These are phyloP conservation scores for Linnemannia hyalina DNA, from an alignment of 192 early-diverging fungal species.

Conservation along the genomic window DNA sequence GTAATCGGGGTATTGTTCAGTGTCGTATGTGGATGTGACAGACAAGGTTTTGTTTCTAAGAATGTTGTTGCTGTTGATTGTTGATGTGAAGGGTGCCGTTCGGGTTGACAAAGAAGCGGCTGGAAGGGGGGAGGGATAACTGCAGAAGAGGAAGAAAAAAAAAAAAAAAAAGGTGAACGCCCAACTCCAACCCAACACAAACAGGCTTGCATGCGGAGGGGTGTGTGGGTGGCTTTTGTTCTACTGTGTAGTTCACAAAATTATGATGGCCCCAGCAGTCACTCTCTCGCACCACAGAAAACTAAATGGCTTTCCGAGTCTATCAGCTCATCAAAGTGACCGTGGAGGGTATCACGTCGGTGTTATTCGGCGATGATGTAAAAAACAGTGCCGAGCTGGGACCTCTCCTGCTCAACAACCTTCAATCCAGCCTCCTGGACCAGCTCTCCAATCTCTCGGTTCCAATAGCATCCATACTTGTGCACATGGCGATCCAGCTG, in stretches of 20 bases:
- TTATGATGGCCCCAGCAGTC: background rate
- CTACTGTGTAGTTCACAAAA: background rate
- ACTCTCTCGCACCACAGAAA: background rate
- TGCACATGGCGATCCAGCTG: conserved; percentile 51
- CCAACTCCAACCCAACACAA: background rate
- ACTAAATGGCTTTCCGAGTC: no score
- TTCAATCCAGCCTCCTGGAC: conserved; percentile 42
- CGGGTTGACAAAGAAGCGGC: background rate
- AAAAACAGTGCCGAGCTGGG: conserved; percentile 48
- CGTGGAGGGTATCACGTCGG: background rate
- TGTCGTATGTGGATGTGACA: background rate
- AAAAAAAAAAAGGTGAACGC: background rate
- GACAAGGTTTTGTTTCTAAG: background rate
- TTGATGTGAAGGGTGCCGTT: background rate
- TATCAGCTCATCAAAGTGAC: no score
- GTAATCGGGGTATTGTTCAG: background rate
- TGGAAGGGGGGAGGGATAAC: background rate
- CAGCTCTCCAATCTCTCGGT: conserved; percentile 46
- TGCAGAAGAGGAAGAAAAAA: background rate
- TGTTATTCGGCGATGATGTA: conserved; percentile 37
- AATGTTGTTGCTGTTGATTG: background rate
- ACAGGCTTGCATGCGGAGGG: background rate
- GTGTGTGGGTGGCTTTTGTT: background rate
- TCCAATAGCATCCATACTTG: conserved; percentile 58
- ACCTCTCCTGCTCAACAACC: conserved; percentile 45